Evolutionary conservation across 495 filamentous ascomycete species (phyloP), one percentile per base, ranked within the genome.

Genomic region (Collariella sp.): DNA sequence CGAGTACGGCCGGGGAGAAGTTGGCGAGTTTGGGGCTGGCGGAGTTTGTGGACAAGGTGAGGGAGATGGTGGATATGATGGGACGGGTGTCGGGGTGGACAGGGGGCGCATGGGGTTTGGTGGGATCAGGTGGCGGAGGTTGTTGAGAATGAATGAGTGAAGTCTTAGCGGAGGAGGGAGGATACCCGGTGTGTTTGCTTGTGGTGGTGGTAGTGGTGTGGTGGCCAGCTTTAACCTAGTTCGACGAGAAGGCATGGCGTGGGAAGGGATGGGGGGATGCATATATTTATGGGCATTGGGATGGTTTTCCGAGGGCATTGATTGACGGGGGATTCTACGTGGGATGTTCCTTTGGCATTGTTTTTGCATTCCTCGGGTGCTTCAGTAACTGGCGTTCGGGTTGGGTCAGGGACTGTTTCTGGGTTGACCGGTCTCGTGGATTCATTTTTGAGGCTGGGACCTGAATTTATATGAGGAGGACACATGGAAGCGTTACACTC

Each of bases 41-140:
- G 0, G 93, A 98, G 69, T 96, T 95, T 70, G 85, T 91, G n/a
- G 81, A 73, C 44, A 83, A 83, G 63, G 82, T 97, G n/a, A 83
- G 86, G 6, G 81, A 83, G 31, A 78, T 95, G 57, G 86, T 89
- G 13, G 91, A 95, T 13, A 83, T 86, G 70, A 66, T 95, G 58
- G 77, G 78, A 52, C 82, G 79, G 62, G 82, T 95, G 22, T 82
- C 84, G 11, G 78, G 40, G 85, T 95, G 33, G 91, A 97, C 83
- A 88, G 66, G 76, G 80, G 47, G 81, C 83, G 40, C 94, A 96
- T 72, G 81, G 81, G 23, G 51, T 67, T 53, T 89, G 89, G 79
- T 96, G 95, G 79, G 88, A 94, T 68, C 70, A 72, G 34, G 72
- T 96, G 53, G 73, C 73, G 1, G 70, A 71, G 67, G 68, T 62